Conservation (phyloP, 2,329 filamentous ascomycete species). For the Penicillium olsonii region DNA sequence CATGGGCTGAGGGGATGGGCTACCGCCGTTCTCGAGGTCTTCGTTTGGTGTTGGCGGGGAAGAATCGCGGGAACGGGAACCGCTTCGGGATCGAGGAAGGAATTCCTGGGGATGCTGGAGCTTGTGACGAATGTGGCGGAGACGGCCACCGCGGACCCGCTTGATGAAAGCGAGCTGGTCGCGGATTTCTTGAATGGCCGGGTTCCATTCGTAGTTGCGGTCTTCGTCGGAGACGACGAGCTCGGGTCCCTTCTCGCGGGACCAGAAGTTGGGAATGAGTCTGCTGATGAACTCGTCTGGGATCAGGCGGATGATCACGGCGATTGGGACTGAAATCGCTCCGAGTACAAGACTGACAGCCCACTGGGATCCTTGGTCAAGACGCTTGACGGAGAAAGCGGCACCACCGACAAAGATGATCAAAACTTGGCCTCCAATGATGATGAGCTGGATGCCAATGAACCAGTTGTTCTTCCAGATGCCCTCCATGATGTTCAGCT, state of each 20-base stretch:
- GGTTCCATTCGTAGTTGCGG: constrained; percentile 57
- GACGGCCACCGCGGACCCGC: constrained; percentile 62
- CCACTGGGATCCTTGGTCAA: constrained; percentile 67
- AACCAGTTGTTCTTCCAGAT: constrained; percentile 48
- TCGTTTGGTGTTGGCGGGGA: constrained; percentile 58
- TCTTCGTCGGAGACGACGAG: constrained; percentile 50
- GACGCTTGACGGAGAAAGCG: constrained; percentile 63
- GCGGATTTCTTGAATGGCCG: constrained; percentile 62
- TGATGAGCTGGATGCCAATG: constrained; percentile 65
- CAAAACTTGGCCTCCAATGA: constrained; percentile 69
- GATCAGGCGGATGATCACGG: constrained; percentile 60
- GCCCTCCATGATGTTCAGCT: constrained; percentile 48
- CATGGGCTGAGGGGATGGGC: constrained; percentile 45
- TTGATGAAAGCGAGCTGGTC: constrained; percentile 66
- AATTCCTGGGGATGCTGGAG: constrained; percentile 58
- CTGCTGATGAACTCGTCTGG: constrained; percentile 57
- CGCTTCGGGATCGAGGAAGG: constrained; percentile 46
- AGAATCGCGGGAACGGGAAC: constrained; percentile 44
- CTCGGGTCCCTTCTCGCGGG: constrained; percentile 42
- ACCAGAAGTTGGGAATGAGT: constrained; percentile 44
- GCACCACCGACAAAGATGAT: constrained; percentile 71
- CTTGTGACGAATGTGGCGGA: constrained; percentile 62
- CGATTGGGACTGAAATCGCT: constrained; percentile 67
- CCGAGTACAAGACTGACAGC: constrained; percentile 70
- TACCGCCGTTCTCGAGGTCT: constrained; percentile 49